Evolutionary conservation across 345 rosid species (phyloP), one percentile per base, ranked within the genome.

Genomic region (Melastoma malabathricum): DNA sequence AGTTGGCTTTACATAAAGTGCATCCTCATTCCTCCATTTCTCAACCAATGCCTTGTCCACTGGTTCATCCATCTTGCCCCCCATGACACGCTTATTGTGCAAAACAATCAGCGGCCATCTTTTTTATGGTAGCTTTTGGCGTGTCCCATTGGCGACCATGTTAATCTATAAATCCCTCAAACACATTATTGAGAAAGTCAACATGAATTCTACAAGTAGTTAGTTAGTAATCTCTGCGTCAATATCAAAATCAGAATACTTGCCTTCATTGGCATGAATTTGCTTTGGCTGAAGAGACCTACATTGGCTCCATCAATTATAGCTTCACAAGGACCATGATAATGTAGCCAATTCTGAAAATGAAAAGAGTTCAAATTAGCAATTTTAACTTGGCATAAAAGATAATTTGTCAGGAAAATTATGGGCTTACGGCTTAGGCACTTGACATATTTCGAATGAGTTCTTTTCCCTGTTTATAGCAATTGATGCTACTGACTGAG

Each of bases 311-410:
- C 92, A 59, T 83, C 86, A 13, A 75, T 54, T 56, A 83, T 84
- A 14, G 84, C 92, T 69, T 80, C 84, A 58, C 71, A 83, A 18
- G 86, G 86, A 51, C 92, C 92, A 57, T 73, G 66, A 57, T 73
- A 73, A 50, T 79, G 77, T 2, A 80, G 82, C 82, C 92, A 83
- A 72, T 75, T 75, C 92, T 83, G 84, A 68, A 62, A 54, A 57
- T 14, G 18, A 27, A 39, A 57, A 15, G 5, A 17, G 46, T 38
- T 43, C 44, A 34, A 20, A 38, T 25, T 29, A 41, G 56, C 56
- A 54, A 51, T 47, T n/a, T 16, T 23, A n/a, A 59, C 50, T 14
- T 44, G 23, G 22, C 13, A 22, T 55, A 46, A 60, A 47, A 15
- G 17, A 50, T 4, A 46, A 47, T 16, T 19, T 45, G 44, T 46